Percentiles rank a stretch among this genome's conserved stretches.
These are phyloP conservation scores for Pseudognaphalium luteoalbum DNA, from an alignment of 129 eudicot genomes.

Conservation along the genomic window DNA sequence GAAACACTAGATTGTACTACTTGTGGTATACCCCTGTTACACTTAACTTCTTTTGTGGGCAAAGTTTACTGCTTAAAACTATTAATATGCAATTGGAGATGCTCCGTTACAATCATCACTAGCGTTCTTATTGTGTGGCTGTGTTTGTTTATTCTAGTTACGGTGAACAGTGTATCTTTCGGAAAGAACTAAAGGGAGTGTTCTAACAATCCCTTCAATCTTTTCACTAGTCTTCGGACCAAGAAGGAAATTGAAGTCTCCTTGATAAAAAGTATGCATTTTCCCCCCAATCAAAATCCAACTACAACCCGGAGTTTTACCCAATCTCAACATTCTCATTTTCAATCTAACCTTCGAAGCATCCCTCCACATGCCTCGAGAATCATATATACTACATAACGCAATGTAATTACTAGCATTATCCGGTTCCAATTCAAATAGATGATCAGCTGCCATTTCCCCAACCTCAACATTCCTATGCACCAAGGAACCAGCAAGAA, in stretches of 20 bases:
- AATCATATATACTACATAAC: constrained; percentile 47
- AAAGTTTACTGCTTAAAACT: too few relatives aligned
- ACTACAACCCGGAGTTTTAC: constrained; percentile 48
- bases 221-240: too few relatives aligned
- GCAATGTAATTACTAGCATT: constrained; percentile 50
- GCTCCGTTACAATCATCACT: too few relatives aligned
- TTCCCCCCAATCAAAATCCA: constrained; percentile 37
- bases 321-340: constrained; percentile 36
- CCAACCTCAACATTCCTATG: constrained; percentile 42
- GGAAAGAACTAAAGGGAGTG: too few relatives aligned
- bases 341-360: constrained; percentile 39
- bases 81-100: too few relatives aligned
- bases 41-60: too few relatives aligned
- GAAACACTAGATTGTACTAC: too few relatives aligned
- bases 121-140: too few relatives aligned
- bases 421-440: constrained; percentile 42
- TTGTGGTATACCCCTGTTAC: too few relatives aligned
- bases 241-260: constrained; percentile 6
- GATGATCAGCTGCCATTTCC: constrained; percentile 39
- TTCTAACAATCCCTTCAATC: too few relatives aligned
- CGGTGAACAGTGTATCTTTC: too few relatives aligned
- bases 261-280: constrained; percentile 41
- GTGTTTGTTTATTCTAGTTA: too few relatives aligned
- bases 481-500: constrained; percentile 45
- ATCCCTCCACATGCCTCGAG: constrained; percentile 39